Evolutionary conservation across 805 yeast species (phyloP).

Genomic region (Cyberlindnera xylosilytica): DNA sequence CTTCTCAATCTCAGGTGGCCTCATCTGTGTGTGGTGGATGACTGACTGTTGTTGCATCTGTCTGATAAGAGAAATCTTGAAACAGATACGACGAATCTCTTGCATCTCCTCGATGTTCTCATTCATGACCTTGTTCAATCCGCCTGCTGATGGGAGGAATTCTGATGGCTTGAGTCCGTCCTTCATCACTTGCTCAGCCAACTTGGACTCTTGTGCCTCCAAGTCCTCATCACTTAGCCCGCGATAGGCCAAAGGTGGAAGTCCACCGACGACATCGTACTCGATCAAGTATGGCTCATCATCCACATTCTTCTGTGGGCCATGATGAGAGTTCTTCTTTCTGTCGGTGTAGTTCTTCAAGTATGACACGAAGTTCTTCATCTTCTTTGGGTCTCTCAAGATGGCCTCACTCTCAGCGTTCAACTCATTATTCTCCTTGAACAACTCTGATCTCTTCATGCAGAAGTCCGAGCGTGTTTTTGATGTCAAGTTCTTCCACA

Average conservation of each 20-base stretch:
- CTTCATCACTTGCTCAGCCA: conserved; percentile 37
- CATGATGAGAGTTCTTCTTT: conserved; percentile 28
- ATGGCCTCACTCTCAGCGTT: conserved; percentile 70
- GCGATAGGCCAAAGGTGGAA: conserved; percentile 60
- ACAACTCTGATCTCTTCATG: conserved; percentile 60
- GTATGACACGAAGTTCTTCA: conserved; percentile 51
- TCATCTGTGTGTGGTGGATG: conserved; percentile 69
- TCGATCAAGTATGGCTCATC: conserved; percentile 59
- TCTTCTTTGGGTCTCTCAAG: conserved; percentile 58
- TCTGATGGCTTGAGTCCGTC: conserved; percentile 37
- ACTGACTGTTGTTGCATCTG: conserved; percentile 86
- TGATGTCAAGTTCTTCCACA: conserved; percentile 84
- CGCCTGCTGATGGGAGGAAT: conserved; percentile 44
- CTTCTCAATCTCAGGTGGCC: conserved; percentile 61
- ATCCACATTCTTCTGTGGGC: conserved; percentile 31
- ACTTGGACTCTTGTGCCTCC: conserved; percentile 42
- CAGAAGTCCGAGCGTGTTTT: conserved; percentile 76
- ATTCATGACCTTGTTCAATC: conserved; percentile 57
- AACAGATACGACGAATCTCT: conserved; percentile 82
- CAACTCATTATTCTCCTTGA: conserved; percentile 52
- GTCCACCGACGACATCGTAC: conserved; percentile 77
- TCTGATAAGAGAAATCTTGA: conserved; percentile 81
- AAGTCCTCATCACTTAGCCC: conserved; percentile 49
- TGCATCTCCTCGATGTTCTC: conserved; percentile 78
- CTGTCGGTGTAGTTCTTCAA: conserved; percentile 30